phyloP scores from a whole-genome alignment of 2,329 filamentous ascomycete species.

The Trichocomaceae sp. region DNA sequence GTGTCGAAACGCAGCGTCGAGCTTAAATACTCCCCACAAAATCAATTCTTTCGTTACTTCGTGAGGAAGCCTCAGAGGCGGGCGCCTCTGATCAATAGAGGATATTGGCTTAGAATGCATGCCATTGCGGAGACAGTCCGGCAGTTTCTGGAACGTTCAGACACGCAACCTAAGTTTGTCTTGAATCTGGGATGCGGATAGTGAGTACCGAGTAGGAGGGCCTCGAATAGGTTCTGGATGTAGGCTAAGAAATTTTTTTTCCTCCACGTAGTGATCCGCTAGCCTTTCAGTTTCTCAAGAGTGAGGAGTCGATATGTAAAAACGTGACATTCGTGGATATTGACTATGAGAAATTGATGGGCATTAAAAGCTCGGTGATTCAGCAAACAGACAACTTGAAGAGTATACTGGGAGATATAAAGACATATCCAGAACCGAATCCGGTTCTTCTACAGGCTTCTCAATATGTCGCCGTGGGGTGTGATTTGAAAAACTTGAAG shows the following conservation, averaged over 20 bases:
- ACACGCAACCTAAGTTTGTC: constrained; percentile 60
- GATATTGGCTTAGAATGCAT: constrained; percentile 80
- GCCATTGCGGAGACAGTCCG: constrained; percentile 69
- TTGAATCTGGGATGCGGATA: constrained; percentile 86
- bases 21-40: constrained; percentile 71
- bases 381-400: constrained; percentile 55
- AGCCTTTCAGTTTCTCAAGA: constrained; percentile 72
- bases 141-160: constrained; percentile 59
- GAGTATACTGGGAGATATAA: constrained; percentile 44
- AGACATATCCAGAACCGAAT: constrained; percentile 26
- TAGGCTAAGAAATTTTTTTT: constrained; percentile 25
- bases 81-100: constrained; percentile 83
- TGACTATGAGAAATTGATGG: constrained; percentile 75
- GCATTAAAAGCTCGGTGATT: constrained; percentile 65
- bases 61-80: constrained; percentile 75
- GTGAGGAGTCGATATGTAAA: constrained; percentile 54
- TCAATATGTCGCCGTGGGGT: constrained; percentile 72
- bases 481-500: constrained; percentile 65
- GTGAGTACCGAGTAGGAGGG: constrained; percentile 67
- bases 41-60: constrained; percentile 82
- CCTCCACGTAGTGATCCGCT: constrained; percentile 68
- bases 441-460: constrained; percentile 56
- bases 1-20: constrained; percentile 92
- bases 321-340: constrained; percentile 70
- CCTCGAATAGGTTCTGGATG: constrained; percentile 12